phyloP scores from a whole-genome alignment of 2,329 filamentous ascomycete genomes.

The Fusarium goolgardi region DNA sequence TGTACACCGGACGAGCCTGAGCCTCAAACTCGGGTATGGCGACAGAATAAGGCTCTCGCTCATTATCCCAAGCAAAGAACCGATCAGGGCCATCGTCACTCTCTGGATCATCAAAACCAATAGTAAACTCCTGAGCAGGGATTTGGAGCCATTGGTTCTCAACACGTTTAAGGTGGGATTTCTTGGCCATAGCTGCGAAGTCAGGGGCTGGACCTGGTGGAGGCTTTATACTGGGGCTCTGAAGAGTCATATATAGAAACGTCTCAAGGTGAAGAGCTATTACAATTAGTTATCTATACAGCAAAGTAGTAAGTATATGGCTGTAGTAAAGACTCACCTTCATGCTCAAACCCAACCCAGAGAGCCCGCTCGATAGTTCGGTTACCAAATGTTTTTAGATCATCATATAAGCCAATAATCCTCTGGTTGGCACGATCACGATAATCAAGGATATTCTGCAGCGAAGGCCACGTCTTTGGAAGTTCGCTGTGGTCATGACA shows the following conservation, averaged over 20 bases:
- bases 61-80: slow-evolving; percentile 1
- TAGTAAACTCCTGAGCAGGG: not conserved
- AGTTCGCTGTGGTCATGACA: slow-evolving; percentile 7
- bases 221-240: not conserved
- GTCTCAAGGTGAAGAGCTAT: not conserved
- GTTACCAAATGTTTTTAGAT: not conserved
- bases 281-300: not conserved
- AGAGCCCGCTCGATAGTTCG: slow-evolving; percentile 3
- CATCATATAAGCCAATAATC: not conserved
- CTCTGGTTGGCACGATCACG: not conserved
- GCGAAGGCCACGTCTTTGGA: slow-evolving; percentile 1
- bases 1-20: slow-evolving; percentile 1
- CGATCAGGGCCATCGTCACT: not conserved
- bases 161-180: not conserved
- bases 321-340: not conserved
- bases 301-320: not conserved
- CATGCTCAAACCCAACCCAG: slow-evolving; percentile 1
- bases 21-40: not conserved
- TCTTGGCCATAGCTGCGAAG: slow-evolving; percentile 1
- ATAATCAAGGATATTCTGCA: not conserved
- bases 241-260: slow-evolving; percentile 4
- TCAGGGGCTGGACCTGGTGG: not conserved
- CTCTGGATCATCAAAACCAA: not conserved
- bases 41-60: not conserved
- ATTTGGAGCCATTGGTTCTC: slow-evolving; percentile 3